Conservation (phyloP, 805 yeast species). For the Lipomyces oligophaga region DNA sequence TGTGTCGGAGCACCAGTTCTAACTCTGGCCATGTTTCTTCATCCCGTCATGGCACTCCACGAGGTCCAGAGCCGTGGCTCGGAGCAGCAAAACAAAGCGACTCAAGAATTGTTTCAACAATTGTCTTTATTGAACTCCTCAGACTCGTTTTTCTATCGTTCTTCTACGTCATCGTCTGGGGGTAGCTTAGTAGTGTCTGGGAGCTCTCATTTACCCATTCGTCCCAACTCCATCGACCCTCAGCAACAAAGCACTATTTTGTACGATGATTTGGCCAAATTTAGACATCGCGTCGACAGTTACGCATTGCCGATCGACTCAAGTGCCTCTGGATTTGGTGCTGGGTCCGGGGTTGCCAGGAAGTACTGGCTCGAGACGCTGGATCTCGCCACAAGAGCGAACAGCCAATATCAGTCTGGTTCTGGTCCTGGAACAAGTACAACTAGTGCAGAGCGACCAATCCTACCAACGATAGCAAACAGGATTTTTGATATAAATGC, state of each 20-base stretch:
- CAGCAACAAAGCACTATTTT: conserved; percentile 9
- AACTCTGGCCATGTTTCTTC: conserved; percentile 20
- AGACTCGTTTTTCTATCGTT: neutral
- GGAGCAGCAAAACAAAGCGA: conserved; percentile 23
- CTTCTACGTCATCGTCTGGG: no score
- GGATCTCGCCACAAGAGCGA: neutral
- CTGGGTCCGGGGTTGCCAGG: no score
- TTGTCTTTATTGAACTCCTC: conserved; percentile 7
- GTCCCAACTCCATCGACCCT: neutral
- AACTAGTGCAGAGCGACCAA: neutral
- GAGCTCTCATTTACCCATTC: no score
- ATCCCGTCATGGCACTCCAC: conserved; percentile 23
- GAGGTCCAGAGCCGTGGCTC: conserved; percentile 21
- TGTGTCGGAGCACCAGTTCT: conserved; percentile 14
- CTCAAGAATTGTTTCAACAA: conserved; percentile 22
- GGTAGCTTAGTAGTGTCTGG: no score
- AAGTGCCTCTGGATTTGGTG: conserved; percentile 1
- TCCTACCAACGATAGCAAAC: conserved; percentile 21
- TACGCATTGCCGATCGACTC: conserved; percentile 13
- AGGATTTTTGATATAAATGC: conserved; percentile 18
- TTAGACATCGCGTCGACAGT: conserved; percentile 16
- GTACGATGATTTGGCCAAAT: conserved; percentile 22
- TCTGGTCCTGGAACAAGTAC: neutral
- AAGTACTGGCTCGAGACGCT: conserved; percentile 20
- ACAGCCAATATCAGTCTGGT: neutral